Conservation (phyloP, 257 asterid species). For the Jasminum sambac region DNA sequence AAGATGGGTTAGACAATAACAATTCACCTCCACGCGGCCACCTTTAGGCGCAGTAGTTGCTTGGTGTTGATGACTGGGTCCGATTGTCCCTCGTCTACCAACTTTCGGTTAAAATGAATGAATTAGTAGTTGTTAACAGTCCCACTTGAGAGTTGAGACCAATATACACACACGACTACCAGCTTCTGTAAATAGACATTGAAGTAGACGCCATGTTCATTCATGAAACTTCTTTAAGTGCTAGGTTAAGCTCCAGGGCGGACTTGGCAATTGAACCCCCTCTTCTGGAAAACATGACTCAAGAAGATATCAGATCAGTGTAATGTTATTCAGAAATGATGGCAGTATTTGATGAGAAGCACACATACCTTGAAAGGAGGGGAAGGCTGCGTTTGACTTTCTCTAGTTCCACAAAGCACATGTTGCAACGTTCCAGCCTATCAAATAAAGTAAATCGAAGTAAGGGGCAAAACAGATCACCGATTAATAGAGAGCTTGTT, state of each 20-base stretch:
- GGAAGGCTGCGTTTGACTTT: conserved; percentile 72
- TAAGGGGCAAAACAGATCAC: conserved; percentile 19
- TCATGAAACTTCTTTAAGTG: conserved; percentile 81
- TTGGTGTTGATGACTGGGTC: neutral
- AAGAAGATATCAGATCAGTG: conserved; percentile 15
- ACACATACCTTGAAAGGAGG: conserved; percentile 61
- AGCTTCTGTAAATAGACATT: conserved; percentile 14
- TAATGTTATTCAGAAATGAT: conserved; percentile 13
- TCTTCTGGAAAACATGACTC: conserved; percentile 52
- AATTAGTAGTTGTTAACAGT: conserved; percentile 5
- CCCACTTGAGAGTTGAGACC: neutral
- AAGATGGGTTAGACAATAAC: neutral
- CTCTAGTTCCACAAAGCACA: conserved; percentile 91
- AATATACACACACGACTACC: conserved; percentile 1
- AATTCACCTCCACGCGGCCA: neutral
- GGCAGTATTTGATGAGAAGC: conserved; percentile 13
- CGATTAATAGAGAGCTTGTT: neutral
- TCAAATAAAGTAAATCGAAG: conserved; percentile 24
- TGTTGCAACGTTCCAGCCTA: conserved; percentile 94
- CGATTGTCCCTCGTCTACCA: neutral
- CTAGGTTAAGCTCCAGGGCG: conserved; percentile 81
- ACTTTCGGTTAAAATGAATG: conserved; percentile 1
- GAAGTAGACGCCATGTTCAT: conserved; percentile 19
- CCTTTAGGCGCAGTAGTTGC: neutral
- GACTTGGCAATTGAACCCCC: conserved; percentile 91